These are phyloP conservation scores for Hanseniaspora meyeri DNA, from an alignment of 805 yeast species.

Conservation along the genomic window DNA sequence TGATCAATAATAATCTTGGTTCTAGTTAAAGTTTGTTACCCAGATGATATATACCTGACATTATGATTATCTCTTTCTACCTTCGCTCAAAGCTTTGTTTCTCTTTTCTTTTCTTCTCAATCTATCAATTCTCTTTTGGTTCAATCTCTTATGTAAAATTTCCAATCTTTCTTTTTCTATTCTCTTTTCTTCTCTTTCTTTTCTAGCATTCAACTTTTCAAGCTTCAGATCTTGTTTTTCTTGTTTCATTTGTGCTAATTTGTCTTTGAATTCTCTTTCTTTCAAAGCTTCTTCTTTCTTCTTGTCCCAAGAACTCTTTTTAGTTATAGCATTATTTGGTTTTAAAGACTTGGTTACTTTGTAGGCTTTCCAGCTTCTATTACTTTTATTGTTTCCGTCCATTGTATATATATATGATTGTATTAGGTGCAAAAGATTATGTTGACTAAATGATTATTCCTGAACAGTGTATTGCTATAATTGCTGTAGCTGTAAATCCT, in stretches of 20 bases:
- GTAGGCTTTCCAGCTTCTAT: conserved; percentile 60
- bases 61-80: conserved; percentile 30
- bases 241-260: conserved; percentile 58
- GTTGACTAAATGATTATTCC: too few relatives aligned
- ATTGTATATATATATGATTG: conserved; percentile 1
- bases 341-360: conserved; percentile 43
- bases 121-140: conserved; percentile 82
- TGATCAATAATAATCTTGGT: background rate
- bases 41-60: background rate
- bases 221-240: conserved; percentile 57
- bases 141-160: conserved; percentile 72
- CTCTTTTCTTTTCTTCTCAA: conserved; percentile 85
- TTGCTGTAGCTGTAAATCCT: too few relatives aligned
- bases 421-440: background rate
- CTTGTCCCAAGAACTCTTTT: conserved; percentile 45
- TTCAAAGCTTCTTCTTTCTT: conserved; percentile 55
- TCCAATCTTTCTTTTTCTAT: conserved; percentile 86
- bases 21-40: background rate
- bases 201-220: conserved; percentile 42
- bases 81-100: conserved; percentile 84
- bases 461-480: too few relatives aligned
- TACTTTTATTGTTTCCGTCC: conserved; percentile 45
- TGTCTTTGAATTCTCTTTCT: conserved; percentile 54
- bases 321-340: conserved; percentile 19
- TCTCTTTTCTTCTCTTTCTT: conserved; percentile 65